phyloP scores from a whole-genome alignment of 2,329 filamentous ascomycete genomes.

The Clonostachys byssicola region DNA sequence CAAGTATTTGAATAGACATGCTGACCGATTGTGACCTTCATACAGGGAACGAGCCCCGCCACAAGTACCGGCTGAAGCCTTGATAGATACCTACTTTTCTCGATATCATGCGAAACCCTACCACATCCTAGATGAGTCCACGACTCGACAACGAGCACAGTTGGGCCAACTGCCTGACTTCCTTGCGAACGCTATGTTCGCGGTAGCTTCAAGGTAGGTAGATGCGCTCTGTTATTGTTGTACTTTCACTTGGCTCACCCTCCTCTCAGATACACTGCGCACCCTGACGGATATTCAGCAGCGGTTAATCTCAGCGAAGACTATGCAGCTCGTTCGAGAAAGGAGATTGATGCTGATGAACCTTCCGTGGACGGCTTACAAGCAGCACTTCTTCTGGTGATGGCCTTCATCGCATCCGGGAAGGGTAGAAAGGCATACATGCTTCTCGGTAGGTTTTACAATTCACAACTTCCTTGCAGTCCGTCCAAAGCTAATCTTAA shows the following conservation, averaged over 20 bases:
- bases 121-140: conserved; percentile 74
- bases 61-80: conserved; percentile 50
- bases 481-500: conserved; percentile 5
- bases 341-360: conserved; percentile 73
- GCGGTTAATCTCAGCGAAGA: conserved; percentile 68
- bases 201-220: conserved; percentile 56
- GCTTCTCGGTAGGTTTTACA: conserved; percentile 35
- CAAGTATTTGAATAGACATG: no score
- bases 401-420: conserved; percentile 72
- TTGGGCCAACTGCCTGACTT: conserved; percentile 59
- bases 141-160: conserved; percentile 67
- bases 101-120: conserved; percentile 80
- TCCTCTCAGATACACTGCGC: conserved; percentile 56
- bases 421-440: conserved; percentile 85
- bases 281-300: conserved; percentile 63
- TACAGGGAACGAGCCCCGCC: conserved; percentile 39
- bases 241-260: conserved; percentile 1
- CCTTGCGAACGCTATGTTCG: conserved; percentile 53
- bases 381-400: conserved; percentile 68
- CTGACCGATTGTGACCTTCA: not conserved
- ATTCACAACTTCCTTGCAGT: conserved; percentile 49
- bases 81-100: conserved; percentile 76
- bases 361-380: conserved; percentile 77
- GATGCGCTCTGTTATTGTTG: not conserved
- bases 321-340: conserved; percentile 65